Evolutionary conservation across 495 filamentous ascomycete species (phyloP).

Genomic region (Evansstolkia leycettana): DNA sequence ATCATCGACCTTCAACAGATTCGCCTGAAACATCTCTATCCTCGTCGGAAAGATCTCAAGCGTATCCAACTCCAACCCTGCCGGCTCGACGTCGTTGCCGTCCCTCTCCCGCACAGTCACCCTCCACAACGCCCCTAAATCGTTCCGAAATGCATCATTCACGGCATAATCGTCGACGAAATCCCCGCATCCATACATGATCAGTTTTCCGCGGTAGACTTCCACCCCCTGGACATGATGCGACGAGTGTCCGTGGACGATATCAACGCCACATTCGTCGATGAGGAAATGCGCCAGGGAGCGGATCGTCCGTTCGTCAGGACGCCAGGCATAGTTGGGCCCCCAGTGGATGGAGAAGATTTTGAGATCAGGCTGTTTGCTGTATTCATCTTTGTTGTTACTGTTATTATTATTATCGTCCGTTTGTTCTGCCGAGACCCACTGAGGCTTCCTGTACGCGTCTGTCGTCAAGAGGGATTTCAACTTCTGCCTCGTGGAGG

Average conservation of each 20-base stretch:
- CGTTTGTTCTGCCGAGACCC: too few relatives aligned
- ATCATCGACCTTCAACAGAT: slow-evolving; percentile 9
- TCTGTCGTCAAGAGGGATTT: slow-evolving; percentile 6
- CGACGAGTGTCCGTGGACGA: slow-evolving; percentile 31
- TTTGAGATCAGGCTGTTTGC: slow-evolving; percentile 14
- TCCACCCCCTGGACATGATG: slow-evolving; percentile 35
- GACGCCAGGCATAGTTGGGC: slow-evolving; percentile 27
- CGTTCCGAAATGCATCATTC: slow-evolving; percentile 23
- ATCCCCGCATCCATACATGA: slow-evolving; percentile 33
- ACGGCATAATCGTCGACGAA: slow-evolving; percentile 33
- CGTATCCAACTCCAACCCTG: slow-evolving; percentile 8
- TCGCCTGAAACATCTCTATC: slow-evolving; percentile 15
- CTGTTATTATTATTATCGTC: not conserved
- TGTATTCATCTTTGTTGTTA: not conserved
- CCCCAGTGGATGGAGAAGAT: slow-evolving; percentile 34
- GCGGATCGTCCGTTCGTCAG: slow-evolving; percentile 11
- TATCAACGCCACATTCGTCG: slow-evolving; percentile 31
- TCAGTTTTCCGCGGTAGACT: slow-evolving; percentile 19
- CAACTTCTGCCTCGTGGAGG: slow-evolving; percentile 9
- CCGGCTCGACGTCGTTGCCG: not conserved
- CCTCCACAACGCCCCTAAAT: slow-evolving; percentile 29
- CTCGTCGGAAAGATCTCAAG: slow-evolving; percentile 21
- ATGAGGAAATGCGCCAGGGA: slow-evolving; percentile 28
- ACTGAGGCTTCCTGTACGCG: too few relatives aligned
- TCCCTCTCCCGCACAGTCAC: slow-evolving; percentile 12